A percentile compares a stretch with the other conserved stretches of the same genome.
These are phyloP conservation scores for Pseudomicrostroma phylloplanum DNA, from an alignment of 1,284 basidiomycete genomes.

Conservation along the genomic window DNA sequence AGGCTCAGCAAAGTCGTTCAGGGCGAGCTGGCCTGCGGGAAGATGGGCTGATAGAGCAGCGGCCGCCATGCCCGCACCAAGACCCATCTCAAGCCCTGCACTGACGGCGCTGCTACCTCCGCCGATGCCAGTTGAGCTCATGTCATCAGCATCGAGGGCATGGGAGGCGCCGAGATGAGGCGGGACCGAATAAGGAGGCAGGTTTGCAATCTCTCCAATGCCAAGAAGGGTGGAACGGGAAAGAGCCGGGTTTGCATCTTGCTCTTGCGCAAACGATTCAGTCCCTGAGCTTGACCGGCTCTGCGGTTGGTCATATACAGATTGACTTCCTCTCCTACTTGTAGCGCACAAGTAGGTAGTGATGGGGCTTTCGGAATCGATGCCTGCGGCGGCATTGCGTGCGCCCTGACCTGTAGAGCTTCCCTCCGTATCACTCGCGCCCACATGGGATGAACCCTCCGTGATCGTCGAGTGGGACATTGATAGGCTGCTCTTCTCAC, in stretches of 20 bases:
- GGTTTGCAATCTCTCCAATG: conserved; percentile 25
- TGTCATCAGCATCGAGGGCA: conserved; percentile 17
- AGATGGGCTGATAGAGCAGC: conserved; percentile 25
- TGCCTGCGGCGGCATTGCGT: too few species aligned
- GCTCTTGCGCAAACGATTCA: not conserved
- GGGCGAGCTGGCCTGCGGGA: conserved; percentile 16
- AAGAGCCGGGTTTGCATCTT: not conserved
- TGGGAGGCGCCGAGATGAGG: conserved; percentile 14
- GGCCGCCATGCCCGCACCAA: conserved; percentile 29
- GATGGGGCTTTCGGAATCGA: too few species aligned
- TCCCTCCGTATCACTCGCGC: too few species aligned
- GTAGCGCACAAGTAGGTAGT: too few species aligned
- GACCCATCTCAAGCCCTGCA: conserved; percentile 37
- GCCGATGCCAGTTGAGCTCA: conserved; percentile 23
- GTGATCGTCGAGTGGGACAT: not conserved
- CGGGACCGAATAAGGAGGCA: conserved; percentile 14
- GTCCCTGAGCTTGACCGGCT: not conserved
- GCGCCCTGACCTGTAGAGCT: too few species aligned
- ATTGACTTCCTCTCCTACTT: too few species aligned
- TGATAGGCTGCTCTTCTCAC: not conserved
- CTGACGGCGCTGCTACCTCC: conserved; percentile 36
- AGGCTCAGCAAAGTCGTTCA: conserved; percentile 22
- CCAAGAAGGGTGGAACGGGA: conserved; percentile 5
- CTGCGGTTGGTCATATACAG: too few species aligned
- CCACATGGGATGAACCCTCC: not conserved